Evolutionary conservation across 2,329 filamentous ascomycete genomes (phyloP).

Genomic region (Exophiala xenobiotica): DNA sequence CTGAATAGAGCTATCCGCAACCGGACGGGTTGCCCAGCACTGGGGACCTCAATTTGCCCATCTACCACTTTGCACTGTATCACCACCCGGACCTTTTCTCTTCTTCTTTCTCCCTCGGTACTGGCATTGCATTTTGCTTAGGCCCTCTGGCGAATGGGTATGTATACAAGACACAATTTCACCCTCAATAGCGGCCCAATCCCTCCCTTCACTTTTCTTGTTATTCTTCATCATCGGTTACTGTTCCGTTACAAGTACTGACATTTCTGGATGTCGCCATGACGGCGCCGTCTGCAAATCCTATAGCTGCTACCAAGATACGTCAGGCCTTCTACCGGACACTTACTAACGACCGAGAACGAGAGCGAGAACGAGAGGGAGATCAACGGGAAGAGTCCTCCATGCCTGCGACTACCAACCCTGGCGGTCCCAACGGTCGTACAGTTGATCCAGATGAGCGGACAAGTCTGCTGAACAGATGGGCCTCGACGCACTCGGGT

Average conservation of each 20-base stretch:
- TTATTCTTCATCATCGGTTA: neutral
- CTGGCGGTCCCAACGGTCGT: slow-evolving; percentile 35
- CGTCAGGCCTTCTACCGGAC: slow-evolving; percentile 21
- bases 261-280: slow-evolving; percentile 12
- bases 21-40: neutral
- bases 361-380: neutral
- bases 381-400: neutral
- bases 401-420: slow-evolving; percentile 15
- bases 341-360: slow-evolving; percentile 4
- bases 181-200: neutral
- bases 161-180: too few relatives aligned
- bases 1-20: too few relatives aligned
- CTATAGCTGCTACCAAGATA: slow-evolving; percentile 24
- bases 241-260: neutral
- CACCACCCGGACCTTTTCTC: neutral
- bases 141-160: slow-evolving; percentile 1
- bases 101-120: neutral
- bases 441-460: slow-evolving; percentile 36
- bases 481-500: slow-evolving; percentile 24
- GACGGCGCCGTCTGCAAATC: slow-evolving; percentile 17
- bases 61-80: neutral
- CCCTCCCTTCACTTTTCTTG: neutral
- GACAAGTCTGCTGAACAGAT: slow-evolving; percentile 35
- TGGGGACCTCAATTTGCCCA: neutral
- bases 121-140: neutral